Evolutionary conservation across 2,329 filamentous ascomycete genomes (phyloP).

Genomic region (Nannizziopsis arthrosporioides): DNA sequence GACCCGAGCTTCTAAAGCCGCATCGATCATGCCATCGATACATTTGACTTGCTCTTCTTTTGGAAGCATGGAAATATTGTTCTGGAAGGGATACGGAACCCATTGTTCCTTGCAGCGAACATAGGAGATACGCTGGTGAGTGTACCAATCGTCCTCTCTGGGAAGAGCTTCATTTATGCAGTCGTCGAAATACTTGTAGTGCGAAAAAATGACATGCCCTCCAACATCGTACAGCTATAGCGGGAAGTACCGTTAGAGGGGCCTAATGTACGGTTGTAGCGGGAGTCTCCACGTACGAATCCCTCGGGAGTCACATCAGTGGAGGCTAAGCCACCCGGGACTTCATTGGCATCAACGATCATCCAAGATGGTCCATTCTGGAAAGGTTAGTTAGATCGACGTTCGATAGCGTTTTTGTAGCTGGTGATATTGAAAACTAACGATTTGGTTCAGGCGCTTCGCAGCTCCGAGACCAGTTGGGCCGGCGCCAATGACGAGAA

Average conservation of each 20-base stretch:
- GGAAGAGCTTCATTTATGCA: constrained; percentile 94
- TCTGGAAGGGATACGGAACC: constrained; percentile 99
- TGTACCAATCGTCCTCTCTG: constrained; percentile 89
- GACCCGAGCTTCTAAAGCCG: constrained; percentile 58
- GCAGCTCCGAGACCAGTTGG: constrained; percentile 95
- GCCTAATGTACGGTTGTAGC: neutral
- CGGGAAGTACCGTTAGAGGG: neutral
- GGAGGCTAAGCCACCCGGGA: constrained; percentile 86
- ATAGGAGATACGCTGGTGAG: constrained; percentile 96
- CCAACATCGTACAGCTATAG: constrained; percentile 93
- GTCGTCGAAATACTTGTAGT: constrained; percentile 99
- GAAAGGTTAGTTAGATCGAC: neutral
- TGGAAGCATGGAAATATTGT: constrained; percentile 97
- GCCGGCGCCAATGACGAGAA: constrained; percentile 95
- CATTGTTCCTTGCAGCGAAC: constrained; percentile 92
- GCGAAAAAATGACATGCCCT: constrained; percentile 96
- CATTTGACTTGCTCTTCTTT: constrained; percentile 94
- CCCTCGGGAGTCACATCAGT: constrained; percentile 92
- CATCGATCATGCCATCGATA: constrained; percentile 92
- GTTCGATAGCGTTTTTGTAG: constrained; percentile 10
- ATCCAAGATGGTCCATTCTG: constrained; percentile 90
- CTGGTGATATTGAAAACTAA: constrained; percentile 37
- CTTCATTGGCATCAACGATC: constrained; percentile 85
- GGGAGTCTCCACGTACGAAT: constrained; percentile 60
- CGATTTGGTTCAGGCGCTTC: constrained; percentile 93